Base-by-base conservation (phyloP, 2,329 filamentous ascomycete genomes). In the Colletotrichum acutatum region DNA sequence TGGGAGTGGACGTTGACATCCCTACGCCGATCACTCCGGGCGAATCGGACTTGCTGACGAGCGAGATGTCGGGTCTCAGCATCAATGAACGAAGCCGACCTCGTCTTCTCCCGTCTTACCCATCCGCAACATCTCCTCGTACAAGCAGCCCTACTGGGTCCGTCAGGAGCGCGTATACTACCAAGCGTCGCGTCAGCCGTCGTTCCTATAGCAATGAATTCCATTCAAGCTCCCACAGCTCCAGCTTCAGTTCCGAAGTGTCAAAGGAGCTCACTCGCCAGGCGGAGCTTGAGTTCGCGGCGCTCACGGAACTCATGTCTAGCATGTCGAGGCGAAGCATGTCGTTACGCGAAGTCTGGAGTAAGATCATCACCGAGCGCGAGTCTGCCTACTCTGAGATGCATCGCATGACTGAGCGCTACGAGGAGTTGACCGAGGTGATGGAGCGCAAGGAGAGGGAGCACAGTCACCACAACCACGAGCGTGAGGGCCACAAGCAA, bases 251-350 rank as follows among this genome's bases (percentile, higher is more conserved):
- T 46, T 46, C 42, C 4, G 69, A 71, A n/a, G 53, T 72, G n/a
- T 62, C 65, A 26, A 72, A 68, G 37, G 69, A 72, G 66, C 69
- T 72, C 53, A 63, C 66, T 1, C 53, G 53, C 16, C 65, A 72
- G 49, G 69, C 69, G 53, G 69, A 72, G 59, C 32, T 58, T 53
- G 69, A 72, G 53, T 72, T 72, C 65, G 63, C 63, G 37, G 69
- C 65, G 4, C 69, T 72, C 26, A 64, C 53, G 9, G 69, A 69
- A 28, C 69, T 72, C 42, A 72, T 72, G 66, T 37, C 69, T 42
- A 69, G 30, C 65, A 72, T 68, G 69, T 72, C 69, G 24, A 53
- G 66, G 16, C 58, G 69, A 9, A 68, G 65, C 28, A 22, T 30
- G 14, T 72, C 69, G 4, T 11, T 68, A 53, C 61, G 30, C 11